Evolutionary conservation across 192 early-diverging fungal species (phyloP).

Genomic region (Linnemannia exigua): DNA sequence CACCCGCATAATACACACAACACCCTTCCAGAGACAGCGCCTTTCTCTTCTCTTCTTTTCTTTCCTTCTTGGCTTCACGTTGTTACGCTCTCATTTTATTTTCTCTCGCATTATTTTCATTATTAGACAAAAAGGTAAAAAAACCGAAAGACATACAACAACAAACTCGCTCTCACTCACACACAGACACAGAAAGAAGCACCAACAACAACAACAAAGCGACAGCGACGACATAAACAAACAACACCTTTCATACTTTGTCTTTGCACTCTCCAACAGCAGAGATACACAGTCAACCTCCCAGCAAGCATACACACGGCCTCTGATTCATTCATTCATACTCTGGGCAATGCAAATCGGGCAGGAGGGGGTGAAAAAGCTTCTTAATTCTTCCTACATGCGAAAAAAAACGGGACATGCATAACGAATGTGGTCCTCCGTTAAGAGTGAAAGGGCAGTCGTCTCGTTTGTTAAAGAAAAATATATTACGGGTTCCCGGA

Average conservation of each 20-base stretch:
- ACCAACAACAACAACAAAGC: not conserved
- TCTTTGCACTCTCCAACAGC: not conserved
- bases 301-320: not conserved
- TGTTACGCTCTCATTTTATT: slow-evolving; percentile 8
- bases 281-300: not conserved
- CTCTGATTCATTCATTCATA: not conserved
- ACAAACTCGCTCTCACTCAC: not conserved
- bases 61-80: not conserved
- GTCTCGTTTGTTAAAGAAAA: not conserved
- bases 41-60: not conserved
- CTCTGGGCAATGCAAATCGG: not conserved
- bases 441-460: not conserved
- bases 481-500: slow-evolving; percentile 1
- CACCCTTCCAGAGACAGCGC: not conserved
- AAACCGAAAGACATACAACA: not conserved
- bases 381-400: not conserved
- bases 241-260: not conserved
- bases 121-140: slow-evolving; percentile 10
- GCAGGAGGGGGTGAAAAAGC: too few relatives aligned
- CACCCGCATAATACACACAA: not conserved
- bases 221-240: not conserved
- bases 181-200: not conserved
- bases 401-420: not conserved
- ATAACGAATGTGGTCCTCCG: not conserved
- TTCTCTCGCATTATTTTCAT: not conserved